These are phyloP conservation scores for Pythium brassicae DNA, from an alignment of 352 stramenopile genomes.

Conservation along the genomic window DNA sequence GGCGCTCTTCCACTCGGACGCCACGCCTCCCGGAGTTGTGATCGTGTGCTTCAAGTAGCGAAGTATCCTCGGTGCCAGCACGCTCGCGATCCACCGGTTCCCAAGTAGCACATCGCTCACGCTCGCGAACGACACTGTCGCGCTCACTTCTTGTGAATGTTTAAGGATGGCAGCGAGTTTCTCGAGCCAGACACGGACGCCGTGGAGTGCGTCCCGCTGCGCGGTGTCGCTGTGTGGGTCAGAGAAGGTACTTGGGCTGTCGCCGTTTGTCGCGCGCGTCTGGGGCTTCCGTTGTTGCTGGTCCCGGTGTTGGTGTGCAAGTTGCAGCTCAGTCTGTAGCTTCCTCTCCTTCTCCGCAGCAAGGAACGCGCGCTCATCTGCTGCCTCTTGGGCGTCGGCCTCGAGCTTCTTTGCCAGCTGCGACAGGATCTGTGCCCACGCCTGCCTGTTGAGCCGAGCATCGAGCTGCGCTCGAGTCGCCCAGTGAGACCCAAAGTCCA, in stretches of 20 bases:
- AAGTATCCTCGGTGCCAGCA: slow-evolving; percentile 22
- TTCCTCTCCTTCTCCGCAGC: slow-evolving; percentile 17
- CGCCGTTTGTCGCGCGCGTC: neutral
- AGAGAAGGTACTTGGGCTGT: too few species aligned
- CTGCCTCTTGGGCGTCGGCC: slow-evolving; percentile 20
- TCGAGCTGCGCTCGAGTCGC: slow-evolving; percentile 47
- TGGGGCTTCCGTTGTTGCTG: neutral
- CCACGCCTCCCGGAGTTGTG: slow-evolving; percentile 29
- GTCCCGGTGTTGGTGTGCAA: slow-evolving; percentile 1
- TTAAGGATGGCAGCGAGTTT: slow-evolving; percentile 22
- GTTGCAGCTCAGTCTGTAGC: slow-evolving; percentile 11
- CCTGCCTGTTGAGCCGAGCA: slow-evolving; percentile 48
- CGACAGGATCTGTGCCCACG: slow-evolving; percentile 42
- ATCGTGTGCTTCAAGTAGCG: slow-evolving; percentile 25
- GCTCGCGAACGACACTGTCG: slow-evolving; percentile 31
- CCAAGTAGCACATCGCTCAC: slow-evolving; percentile 28
- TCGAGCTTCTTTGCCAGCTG: slow-evolving; percentile 44
- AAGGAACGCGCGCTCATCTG: slow-evolving; percentile 35
- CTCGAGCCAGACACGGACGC: slow-evolving; percentile 13
- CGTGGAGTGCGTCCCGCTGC: neutral
- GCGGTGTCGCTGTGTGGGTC: neutral
- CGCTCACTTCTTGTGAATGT: slow-evolving; percentile 38
- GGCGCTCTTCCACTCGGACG: slow-evolving; percentile 40
- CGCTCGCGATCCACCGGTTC: slow-evolving; percentile 38
- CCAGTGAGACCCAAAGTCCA: slow-evolving; percentile 48